Conservation (phyloP, 768 basidiomycete genomes). For the Paxillus ammoniavirescens region DNA sequence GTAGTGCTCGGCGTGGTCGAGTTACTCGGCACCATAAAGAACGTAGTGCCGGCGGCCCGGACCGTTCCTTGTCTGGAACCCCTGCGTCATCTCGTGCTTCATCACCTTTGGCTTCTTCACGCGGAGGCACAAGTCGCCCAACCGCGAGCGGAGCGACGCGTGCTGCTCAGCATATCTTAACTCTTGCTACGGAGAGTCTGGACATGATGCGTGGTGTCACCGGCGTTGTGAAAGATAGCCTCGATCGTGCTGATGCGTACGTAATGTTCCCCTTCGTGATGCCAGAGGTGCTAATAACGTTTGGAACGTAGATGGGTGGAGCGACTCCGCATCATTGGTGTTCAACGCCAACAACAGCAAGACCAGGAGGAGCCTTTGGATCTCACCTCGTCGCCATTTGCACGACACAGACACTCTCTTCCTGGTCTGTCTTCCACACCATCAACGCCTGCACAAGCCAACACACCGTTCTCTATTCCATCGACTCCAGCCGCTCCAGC, state of each 20-base stretch:
- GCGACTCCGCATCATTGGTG: slow-evolving; percentile 71
- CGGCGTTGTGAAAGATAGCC: slow-evolving; percentile 81
- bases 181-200: slow-evolving; percentile 85
- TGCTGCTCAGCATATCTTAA: slow-evolving; percentile 78
- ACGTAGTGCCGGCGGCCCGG: slow-evolving; percentile 37
- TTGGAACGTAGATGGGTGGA: slow-evolving; percentile 68
- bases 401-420: slow-evolving; percentile 16
- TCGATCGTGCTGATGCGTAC: slow-evolving; percentile 85
- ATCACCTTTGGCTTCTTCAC: slow-evolving; percentile 30
- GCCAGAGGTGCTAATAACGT: slow-evolving; percentile 2
- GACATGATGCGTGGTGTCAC: slow-evolving; percentile 92
- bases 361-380: slow-evolving; percentile 17
- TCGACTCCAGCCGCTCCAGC: slow-evolving; percentile 21
- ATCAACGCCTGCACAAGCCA: slow-evolving; percentile 28
- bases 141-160: slow-evolving; percentile 59
- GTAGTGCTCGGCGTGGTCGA: slow-evolving; percentile 17
- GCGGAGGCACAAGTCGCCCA: slow-evolving; percentile 22
- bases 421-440: slow-evolving; percentile 31
- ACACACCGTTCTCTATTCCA: slow-evolving; percentile 28
- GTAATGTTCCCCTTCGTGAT: slow-evolving; percentile 26
- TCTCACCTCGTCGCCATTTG: slow-evolving; percentile 3
- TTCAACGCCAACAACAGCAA: slow-evolving; percentile 53
- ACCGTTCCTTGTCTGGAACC: slow-evolving; percentile 30
- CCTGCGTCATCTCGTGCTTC: slow-evolving; percentile 35
- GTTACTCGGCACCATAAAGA: slow-evolving; percentile 32